Conservation (phyloP, 345 rosid genomes). For the Syzygium aqueum region DNA sequence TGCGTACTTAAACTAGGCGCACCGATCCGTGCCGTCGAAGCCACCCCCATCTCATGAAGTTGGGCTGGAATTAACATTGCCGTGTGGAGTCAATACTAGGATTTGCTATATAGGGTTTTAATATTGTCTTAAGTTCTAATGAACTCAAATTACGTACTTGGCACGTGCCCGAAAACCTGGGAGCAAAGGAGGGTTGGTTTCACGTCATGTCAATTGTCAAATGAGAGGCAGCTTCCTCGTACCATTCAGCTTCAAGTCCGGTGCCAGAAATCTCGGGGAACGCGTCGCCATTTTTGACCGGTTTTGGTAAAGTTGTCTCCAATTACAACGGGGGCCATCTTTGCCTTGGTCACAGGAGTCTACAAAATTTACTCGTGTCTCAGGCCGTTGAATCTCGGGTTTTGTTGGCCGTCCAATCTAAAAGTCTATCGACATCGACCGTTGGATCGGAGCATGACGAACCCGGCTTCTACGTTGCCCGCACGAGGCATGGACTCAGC, state of each 20-base stretch:
- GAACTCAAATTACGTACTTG: neutral
- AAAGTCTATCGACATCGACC: neutral
- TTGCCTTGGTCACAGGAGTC: neutral
- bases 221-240: neutral
- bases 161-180: neutral
- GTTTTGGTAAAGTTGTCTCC: neutral
- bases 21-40: neutral
- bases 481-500: neutral
- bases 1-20: too few species aligned
- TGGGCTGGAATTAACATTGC: neutral
- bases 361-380: neutral
- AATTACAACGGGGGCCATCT: neutral
- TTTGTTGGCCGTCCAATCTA: neutral
- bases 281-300: neutral
- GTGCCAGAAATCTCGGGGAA: neutral
- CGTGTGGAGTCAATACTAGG: neutral
- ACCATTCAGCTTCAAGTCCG: neutral
- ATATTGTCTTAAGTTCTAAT: neutral
- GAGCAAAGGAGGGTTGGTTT: neutral
- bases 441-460: neutral
- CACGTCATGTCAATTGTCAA: neutral
- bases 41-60: neutral
- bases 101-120: neutral
- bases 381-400: neutral
- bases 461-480: fast-evolving